These are phyloP conservation scores for Gossypium longicalyx DNA, from an alignment of 345 rosid genomes.

Conservation along the genomic window DNA sequence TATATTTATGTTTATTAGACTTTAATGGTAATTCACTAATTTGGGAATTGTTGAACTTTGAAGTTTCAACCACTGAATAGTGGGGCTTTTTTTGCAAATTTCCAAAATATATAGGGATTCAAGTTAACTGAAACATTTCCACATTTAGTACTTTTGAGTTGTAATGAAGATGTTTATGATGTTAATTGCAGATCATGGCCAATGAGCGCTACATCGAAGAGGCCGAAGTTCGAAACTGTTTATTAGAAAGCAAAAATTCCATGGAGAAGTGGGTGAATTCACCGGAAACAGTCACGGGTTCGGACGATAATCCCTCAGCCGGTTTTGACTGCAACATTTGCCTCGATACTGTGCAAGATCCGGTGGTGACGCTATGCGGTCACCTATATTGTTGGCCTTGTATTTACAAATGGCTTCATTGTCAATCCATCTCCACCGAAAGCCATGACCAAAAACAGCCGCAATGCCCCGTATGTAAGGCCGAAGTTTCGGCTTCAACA, in stretches of 20 bases:
- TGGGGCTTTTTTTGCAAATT: too few species aligned
- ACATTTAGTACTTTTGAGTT: too few species aligned
- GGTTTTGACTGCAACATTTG: constrained; percentile 83
- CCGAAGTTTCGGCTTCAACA: constrained; percentile 57
- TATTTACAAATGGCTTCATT: constrained; percentile 82
- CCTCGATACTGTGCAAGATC: constrained; percentile 70
- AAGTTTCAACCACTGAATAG: too few species aligned
- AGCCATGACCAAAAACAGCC: constrained; percentile 33
- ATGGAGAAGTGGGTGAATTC: constrained; percentile 27
- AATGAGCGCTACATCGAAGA: constrained; percentile 32
- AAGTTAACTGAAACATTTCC: too few species aligned
- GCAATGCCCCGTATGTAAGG: constrained; percentile 94
- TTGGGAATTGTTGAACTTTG: too few species aligned
- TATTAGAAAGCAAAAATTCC: constrained; percentile 32
- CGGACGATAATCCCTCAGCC: constrained; percentile 27
- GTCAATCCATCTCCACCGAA: constrained; percentile 28
- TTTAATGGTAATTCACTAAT: too few species aligned
- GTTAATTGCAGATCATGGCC: constrained; percentile 29
- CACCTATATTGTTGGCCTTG: constrained; percentile 98
- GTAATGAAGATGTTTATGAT: too few species aligned
- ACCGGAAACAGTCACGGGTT: constrained; percentile 11
- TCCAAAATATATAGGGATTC: too few species aligned
- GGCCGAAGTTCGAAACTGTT: constrained; percentile 23
- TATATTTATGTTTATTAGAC: too few species aligned
- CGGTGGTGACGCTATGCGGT: constrained; percentile 86